Evolutionary conservation across 306 rosid genomes (phyloP), one percentile per base, ranked within the genome.

Genomic region (Malus sylvestris): DNA sequence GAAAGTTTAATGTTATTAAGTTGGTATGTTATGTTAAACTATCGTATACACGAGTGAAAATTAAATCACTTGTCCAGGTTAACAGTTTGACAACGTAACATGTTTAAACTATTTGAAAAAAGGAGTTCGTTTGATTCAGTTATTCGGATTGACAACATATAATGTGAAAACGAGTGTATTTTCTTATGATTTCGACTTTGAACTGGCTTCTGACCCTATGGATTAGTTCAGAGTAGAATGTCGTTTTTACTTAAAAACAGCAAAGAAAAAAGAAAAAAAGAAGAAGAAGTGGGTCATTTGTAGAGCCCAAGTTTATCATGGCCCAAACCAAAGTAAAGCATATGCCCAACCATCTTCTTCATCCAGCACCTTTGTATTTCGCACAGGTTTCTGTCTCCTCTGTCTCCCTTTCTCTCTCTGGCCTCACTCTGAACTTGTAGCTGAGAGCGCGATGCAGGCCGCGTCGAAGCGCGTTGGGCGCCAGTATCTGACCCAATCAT

Each of bases 361-460:
- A 2, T 7, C 67, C 67, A 67, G 73, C 3, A 38, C 3, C 45
- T 4, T 49, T 32, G 42, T 70, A 23, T 40, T 70, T 10, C 78
- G 55, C 44, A 8, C 75, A 11, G 23, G 67, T 27, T 53, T 30
- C 52, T 65, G 40, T 66, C 27, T 27, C 27, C 3, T 40, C 68
- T 40, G 59, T 30, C 73, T 61, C 42, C 14, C 6, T 46, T 2
- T 49, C 53, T 49, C 3, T 15, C 55, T 49, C 8, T 49, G 16
- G 32, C 76, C 76, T 12, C 60, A 15, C 57, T 42, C 71, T 57
- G 79, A 73, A 44, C 76, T 67, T 65, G 81, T 65, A 68, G 51
- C 84, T 76, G 89, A 81, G 71, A 81, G 75, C 80, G 40, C 78
- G 89, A 96, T 96, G 99, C 99, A 92, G 90, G 81, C 88, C 77